phyloP scores from a whole-genome alignment of 495 filamentous ascomycete species.

The Lepidopterella palustris region DNA sequence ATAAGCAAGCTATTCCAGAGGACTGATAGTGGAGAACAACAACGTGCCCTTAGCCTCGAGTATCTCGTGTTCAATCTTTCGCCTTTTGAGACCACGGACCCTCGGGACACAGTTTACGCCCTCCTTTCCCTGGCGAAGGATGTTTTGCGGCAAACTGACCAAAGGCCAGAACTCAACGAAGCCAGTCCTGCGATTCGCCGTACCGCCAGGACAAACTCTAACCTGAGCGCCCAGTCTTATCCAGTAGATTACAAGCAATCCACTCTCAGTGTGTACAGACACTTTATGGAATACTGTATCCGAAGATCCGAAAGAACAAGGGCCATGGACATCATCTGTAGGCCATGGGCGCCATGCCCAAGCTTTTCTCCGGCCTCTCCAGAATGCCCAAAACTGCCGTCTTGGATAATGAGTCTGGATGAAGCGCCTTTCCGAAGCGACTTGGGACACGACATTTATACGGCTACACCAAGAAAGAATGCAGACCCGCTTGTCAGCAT shows the following conservation, averaged over 20 bases:
- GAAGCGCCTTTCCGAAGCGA: neutral
- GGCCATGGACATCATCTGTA: constrained; percentile 12
- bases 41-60: neutral
- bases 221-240: neutral
- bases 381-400: no score
- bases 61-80: constrained; percentile 3
- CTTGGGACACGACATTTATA: constrained; percentile 25
- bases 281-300: constrained; percentile 24
- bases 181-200: no score
- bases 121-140: constrained; percentile 5
- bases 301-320: constrained; percentile 4
- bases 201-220: neutral
- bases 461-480: no score
- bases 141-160: neutral
- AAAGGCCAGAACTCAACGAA: no score
- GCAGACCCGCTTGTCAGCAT: constrained; percentile 37
- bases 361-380: no score
- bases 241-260: constrained; percentile 30
- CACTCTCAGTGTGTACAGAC: constrained; percentile 24
- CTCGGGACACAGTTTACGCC: constrained; percentile 4
- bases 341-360: constrained; percentile 20
- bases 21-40: neutral
- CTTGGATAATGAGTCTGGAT: constrained; percentile 2
- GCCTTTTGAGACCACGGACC: neutral
- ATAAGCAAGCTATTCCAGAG: constrained; percentile 30